These are phyloP conservation scores for Boletus sp. DNA, from an alignment of 1,284 basidiomycete species.

Conservation along the genomic window DNA sequence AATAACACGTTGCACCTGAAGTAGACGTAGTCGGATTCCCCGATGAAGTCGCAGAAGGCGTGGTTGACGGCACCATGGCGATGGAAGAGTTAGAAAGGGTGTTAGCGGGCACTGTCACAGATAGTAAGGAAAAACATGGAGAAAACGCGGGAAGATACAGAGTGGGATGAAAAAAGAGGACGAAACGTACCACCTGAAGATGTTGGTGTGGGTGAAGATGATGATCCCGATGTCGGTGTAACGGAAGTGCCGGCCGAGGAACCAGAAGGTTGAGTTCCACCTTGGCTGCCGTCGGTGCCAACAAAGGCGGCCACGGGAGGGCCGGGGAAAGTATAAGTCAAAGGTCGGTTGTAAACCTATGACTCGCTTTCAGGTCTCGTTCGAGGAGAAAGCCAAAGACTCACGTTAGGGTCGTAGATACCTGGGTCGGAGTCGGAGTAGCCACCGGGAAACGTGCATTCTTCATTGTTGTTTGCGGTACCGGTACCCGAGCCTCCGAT, in stretches of 20 bases:
- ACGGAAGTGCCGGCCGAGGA: conserved; percentile 21
- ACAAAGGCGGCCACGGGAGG: conserved; percentile 39
- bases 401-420: conserved; percentile 53
- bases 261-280: conserved; percentile 29
- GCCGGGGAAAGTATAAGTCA: conserved; percentile 46
- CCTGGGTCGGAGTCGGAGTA: conserved; percentile 66
- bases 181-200: conserved; percentile 24
- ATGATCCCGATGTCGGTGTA: conserved; percentile 18
- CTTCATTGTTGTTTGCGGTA: conserved; percentile 44
- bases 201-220: conserved; percentile 20
- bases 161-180: conserved; percentile 1
- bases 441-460: conserved; percentile 65
- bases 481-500: conserved; percentile 57
- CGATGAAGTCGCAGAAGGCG: conserved; percentile 13
- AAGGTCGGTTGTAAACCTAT: conserved; percentile 43
- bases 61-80: background rate
- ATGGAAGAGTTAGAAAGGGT: conserved; percentile 18
- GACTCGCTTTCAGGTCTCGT: conserved; percentile 3
- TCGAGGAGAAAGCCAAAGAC: conserved; percentile 15
- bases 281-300: conserved; percentile 17
- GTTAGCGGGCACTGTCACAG: conserved; percentile 30
- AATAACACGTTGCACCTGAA: conserved; percentile 23
- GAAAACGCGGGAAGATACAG: conserved; percentile 1
- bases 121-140: conserved; percentile 23
- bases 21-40: conserved; percentile 8